Conservation (phyloP, 176 grass and related monocot genomes). For the Urochloa ruziziensis region DNA sequence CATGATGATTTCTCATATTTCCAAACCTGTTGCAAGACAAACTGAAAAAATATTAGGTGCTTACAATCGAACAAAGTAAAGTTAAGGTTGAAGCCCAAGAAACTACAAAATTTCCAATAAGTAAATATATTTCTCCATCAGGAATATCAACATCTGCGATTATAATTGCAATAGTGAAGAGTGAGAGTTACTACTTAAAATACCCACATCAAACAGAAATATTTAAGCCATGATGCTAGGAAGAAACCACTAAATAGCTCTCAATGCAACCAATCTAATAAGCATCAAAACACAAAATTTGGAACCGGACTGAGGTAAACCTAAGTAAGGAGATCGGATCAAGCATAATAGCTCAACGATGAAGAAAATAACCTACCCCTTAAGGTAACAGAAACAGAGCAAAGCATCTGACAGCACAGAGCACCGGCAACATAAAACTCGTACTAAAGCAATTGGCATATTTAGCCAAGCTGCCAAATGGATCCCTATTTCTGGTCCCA, state of each 20-base stretch:
- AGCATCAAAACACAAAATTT: neutral
- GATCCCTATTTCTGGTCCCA: neutral
- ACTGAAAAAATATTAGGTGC: neutral
- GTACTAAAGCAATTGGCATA: neutral
- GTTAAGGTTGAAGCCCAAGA: neutral
- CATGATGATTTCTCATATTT: neutral
- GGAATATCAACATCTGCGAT: neutral
- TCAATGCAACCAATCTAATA: neutral
- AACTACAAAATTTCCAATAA: neutral
- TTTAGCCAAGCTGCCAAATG: neutral
- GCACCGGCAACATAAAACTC: neutral
- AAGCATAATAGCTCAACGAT: neutral
- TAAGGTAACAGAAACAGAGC: neutral
- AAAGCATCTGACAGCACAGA: neutral
- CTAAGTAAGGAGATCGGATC: neutral
- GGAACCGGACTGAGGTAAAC: neutral
- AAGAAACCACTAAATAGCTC: neutral
- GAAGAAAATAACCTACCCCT: neutral
- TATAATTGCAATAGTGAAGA: neutral
- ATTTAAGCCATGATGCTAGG: neutral
- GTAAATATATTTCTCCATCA: neutral
- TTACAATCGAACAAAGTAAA: neutral
- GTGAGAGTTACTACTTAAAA: neutral
- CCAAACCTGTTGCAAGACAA: constrained; percentile 27
- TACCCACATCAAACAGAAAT: neutral